Percentiles rank a stretch among this genome's conserved stretches.
Evolutionary conservation across 371 early-diverging fungal species (phyloP).

Genomic region (Batkoa obscura): DNA sequence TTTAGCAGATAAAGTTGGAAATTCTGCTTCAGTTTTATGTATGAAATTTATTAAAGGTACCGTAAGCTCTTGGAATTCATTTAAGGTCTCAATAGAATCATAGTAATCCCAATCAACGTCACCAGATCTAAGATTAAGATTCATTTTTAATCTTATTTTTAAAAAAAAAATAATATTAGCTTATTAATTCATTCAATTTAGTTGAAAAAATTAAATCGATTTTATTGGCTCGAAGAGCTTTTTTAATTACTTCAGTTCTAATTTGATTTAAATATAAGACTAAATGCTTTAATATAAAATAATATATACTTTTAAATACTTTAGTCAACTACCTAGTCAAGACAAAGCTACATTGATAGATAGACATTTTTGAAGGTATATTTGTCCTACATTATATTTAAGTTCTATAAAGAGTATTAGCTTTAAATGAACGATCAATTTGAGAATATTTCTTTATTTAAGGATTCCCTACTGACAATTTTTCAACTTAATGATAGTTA

Average conservation of each 20-base stretch:
- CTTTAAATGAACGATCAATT: neutral
- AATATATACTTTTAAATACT: too few species aligned
- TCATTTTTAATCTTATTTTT: too few species aligned
- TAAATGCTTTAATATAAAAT: neutral
- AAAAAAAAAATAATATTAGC: neutral
- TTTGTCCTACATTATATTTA: neutral
- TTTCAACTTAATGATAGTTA: neutral
- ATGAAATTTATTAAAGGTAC: conserved; percentile 21
- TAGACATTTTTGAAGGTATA: neutral
- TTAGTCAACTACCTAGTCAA: too few species aligned
- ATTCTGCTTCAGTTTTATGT: conserved; percentile 13
- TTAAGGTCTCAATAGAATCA: conserved; percentile 6
- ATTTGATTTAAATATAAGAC: neutral
- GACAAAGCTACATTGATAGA: neutral
- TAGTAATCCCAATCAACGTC: conserved; percentile 5
- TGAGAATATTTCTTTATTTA: neutral
- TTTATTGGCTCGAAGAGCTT: neutral
- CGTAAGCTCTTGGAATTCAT: conserved; percentile 21
- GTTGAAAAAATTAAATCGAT: neutral
- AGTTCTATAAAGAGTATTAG: neutral
- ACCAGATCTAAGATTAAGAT: neutral
- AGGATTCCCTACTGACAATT: neutral
- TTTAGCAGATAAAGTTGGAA: conserved; percentile 20
- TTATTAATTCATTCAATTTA: neutral
- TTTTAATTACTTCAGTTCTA: neutral